These are phyloP conservation scores for Diaporthe ilicicola DNA, from an alignment of 2,329 filamentous ascomycete genomes.

Conservation along the genomic window DNA sequence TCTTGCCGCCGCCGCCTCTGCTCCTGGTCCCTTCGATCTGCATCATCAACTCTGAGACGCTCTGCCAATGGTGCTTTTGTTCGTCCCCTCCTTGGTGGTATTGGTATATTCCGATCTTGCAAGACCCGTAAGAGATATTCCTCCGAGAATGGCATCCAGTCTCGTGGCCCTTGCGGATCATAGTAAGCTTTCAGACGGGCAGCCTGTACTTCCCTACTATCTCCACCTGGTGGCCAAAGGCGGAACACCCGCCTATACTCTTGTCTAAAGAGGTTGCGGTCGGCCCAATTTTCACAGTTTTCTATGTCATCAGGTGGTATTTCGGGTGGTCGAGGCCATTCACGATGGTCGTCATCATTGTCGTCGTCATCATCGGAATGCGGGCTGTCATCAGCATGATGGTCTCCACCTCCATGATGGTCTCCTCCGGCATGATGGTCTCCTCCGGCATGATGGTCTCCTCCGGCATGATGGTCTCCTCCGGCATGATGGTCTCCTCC, in stretches of 20 bases:
- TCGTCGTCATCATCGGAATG: conserved; percentile 39
- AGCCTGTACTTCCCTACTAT: no score
- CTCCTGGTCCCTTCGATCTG: no score
- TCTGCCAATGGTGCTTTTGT: no score
- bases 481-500: conserved; percentile 42
- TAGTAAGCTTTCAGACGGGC: no score
- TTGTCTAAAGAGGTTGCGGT: background rate
- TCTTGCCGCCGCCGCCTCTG: no score
- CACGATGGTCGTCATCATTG: conserved; percentile 38
- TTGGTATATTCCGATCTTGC: no score
- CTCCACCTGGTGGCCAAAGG: no score
- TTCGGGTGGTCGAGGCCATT: background rate
- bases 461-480: conserved; percentile 34
- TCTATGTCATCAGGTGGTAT: background rate
- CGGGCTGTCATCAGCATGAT: conserved; percentile 38
- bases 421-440: conserved; percentile 38
- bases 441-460: background rate
- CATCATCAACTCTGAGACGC: no score
- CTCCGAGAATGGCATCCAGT: no score
- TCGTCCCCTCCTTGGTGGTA: no score
- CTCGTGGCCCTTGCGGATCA: no score
- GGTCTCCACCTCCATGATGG: conserved; percentile 38
- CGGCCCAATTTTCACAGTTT: background rate
- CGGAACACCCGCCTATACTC: background rate
- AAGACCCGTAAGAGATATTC: no score